These are phyloP conservation scores for Carallia pectinifolia DNA, from an alignment of 345 rosid species.

Conservation along the genomic window DNA sequence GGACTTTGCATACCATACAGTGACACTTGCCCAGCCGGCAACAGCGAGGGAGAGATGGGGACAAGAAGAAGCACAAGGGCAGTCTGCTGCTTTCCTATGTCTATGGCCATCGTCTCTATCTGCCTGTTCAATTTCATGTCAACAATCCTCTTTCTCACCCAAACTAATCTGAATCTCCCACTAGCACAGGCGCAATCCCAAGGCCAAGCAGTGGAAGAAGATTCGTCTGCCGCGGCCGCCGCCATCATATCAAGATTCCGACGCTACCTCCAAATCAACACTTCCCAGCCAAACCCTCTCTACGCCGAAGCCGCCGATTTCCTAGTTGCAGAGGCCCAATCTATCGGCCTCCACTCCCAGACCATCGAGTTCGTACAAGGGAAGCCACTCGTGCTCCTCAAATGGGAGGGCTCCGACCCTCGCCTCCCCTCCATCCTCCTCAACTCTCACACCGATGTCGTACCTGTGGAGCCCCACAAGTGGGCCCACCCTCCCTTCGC, in stretches of 20 bases:
- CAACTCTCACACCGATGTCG: slow-evolving; percentile 95
- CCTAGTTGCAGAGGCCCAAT: slow-evolving; percentile 58
- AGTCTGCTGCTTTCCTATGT: no score
- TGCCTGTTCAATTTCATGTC: no score
- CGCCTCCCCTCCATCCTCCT: slow-evolving; percentile 72
- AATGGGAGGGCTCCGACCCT: slow-evolving; percentile 70
- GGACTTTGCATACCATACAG: no score
- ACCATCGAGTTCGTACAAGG: slow-evolving; percentile 55
- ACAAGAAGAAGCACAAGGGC: no score
- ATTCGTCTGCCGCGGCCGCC: no score
- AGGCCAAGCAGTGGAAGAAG: no score
- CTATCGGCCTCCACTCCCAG: slow-evolving; percentile 61
- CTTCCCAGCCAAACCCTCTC: slow-evolving; percentile 77
- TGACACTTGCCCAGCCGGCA: no score
- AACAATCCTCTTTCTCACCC: no score
- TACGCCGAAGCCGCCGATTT: slow-evolving; percentile 59
- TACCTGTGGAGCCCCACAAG: slow-evolving; percentile 72
- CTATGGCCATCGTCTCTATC: no score
- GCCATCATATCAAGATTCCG: slow-evolving; percentile 68
- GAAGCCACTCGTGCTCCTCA: slow-evolving; percentile 73
- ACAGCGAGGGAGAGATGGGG: no score
- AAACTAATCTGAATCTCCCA: no score
- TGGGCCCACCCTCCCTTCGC: slow-evolving; percentile 75
- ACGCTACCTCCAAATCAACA: slow-evolving; percentile 80
- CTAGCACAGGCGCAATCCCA: no score